Base-by-base conservation (phyloP, 139 green algal genomes). In the Chlorokybus atmophyticus region DNA sequence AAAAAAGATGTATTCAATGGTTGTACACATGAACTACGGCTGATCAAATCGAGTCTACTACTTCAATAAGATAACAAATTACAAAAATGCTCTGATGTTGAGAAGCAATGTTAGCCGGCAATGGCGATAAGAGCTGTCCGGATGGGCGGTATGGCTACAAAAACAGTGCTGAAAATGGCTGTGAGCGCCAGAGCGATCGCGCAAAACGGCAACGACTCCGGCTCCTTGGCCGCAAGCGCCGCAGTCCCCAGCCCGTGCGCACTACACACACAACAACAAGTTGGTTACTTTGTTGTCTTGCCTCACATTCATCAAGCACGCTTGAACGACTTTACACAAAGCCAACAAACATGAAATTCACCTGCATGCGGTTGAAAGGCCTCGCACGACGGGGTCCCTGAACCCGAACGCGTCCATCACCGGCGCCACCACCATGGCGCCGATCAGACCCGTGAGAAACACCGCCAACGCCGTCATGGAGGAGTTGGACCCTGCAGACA, bases 131-230 rank as follows among this genome's bases (percentile, higher is more conserved):
- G 55, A 35, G 25, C 42, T 7, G 17, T 14, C 8, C 30, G 44
- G 24, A 70, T 28, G 32, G 59, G 5, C 7, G 85, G 85, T 1
- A 80, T 35, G 8, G 69, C 60, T 4, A 69, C 73, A 3, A 88
- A 51, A 6, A 87, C 31, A 7, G 77, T 85, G n/a, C 79, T 82
- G 3, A 80, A 60, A 67, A 93, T 85, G 56, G 84, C 85, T 17
- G 82, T 84, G 54, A 93, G 64, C 4, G 76, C 80, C 54, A 93
- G 92, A 7, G 74, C 74, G 29, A 94, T 60, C 1, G 84, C 86
- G 44, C 79, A 87, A 67, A 87, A 94, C 3, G 86, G 86, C 29
- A 94, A 62, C 3, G 85, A 79, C 52, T 93, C 82, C 10, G 83
- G 83, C 64, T 91, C 83, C 62, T 79, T 77, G 50, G 61, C 68